phyloP scores from a whole-genome alignment of 2,329 filamentous ascomycete genomes.

The Exophiala sp. region DNA sequence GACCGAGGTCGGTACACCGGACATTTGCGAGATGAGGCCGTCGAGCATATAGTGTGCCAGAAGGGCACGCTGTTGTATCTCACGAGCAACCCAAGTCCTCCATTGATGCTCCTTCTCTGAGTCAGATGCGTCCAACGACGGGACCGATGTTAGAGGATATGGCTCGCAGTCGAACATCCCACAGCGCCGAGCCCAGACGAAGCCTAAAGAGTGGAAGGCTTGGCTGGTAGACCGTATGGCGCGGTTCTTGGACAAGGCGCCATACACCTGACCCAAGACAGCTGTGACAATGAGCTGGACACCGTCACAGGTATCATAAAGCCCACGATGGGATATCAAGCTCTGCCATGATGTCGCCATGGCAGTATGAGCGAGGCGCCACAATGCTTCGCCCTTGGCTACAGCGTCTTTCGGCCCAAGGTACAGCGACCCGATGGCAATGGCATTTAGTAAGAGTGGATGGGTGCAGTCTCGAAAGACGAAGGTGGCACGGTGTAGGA shows the following conservation, averaged over 20 bases:
- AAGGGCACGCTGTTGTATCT: conserved; percentile 44
- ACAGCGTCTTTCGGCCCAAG: conserved; percentile 43
- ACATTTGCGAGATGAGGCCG: conserved; percentile 44
- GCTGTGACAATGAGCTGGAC: conserved; percentile 45
- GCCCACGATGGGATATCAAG: conserved; percentile 42
- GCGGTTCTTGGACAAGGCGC: conserved; percentile 42
- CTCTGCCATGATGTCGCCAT: conserved; percentile 47
- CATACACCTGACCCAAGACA: conserved; percentile 44
- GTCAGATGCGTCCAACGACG: conserved; percentile 32
- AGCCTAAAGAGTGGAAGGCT: conserved; percentile 43
- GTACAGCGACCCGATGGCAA: conserved; percentile 46
- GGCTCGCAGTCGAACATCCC: conserved; percentile 41
- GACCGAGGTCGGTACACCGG: conserved; percentile 41
- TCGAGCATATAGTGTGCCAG: conserved; percentile 46
- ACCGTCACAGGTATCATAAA: conserved; percentile 43
- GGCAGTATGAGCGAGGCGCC: conserved; percentile 45
- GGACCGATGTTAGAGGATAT: conserved; percentile 35
- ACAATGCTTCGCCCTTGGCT: conserved; percentile 44
- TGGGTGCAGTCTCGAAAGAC: conserved; percentile 45
- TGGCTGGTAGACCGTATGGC: conserved; percentile 44
- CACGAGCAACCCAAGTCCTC: conserved; percentile 42
- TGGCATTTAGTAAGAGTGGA: conserved; percentile 43
- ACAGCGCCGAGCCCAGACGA: conserved; percentile 46
- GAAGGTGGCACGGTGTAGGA: conserved; percentile 45
- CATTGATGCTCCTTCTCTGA: conserved; percentile 41